Conservation (phyloP, 2,329 filamentous ascomycete species). For the Fusarium anthophilum region DNA sequence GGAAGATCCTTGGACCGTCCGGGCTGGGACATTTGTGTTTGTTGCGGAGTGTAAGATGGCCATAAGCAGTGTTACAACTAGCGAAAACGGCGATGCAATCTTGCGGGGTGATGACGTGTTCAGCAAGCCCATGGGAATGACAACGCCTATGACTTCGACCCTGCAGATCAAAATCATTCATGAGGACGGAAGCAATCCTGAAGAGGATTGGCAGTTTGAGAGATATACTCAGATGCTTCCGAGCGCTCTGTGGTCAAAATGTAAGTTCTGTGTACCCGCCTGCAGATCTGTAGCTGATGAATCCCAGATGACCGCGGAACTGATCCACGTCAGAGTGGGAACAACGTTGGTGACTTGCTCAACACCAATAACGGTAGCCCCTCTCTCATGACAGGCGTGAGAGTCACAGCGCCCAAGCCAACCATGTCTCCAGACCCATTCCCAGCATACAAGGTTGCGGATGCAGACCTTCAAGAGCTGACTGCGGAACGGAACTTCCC, state of each 20-base stretch:
- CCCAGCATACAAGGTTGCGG: neutral
- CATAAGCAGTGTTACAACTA: neutral
- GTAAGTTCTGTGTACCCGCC: neutral
- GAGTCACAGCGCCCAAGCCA: neutral
- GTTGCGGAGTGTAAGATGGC: constrained; percentile 9
- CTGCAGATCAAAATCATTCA: neutral
- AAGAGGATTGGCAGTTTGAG: constrained; percentile 3
- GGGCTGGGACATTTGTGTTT: neutral
- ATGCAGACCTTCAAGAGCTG: neutral
- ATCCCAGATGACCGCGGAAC: neutral
- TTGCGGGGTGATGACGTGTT: neutral
- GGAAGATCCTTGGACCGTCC: constrained; percentile 1
- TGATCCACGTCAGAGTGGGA: neutral
- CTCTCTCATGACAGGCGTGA: constrained; percentile 4
- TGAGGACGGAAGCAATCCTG: neutral
- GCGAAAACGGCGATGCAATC: neutral
- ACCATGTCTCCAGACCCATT: constrained; percentile 2
- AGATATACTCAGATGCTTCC: neutral
- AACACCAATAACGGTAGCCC: neutral
- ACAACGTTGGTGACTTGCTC: neutral
- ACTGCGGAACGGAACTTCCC: neutral
- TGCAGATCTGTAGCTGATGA: rapidly evolving
- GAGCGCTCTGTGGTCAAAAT: neutral
- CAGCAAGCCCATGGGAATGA: neutral
- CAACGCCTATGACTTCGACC: neutral